These are phyloP conservation scores for Melanogaster broomeanus DNA, from an alignment of 768 basidiomycete species.

Conservation along the genomic window DNA sequence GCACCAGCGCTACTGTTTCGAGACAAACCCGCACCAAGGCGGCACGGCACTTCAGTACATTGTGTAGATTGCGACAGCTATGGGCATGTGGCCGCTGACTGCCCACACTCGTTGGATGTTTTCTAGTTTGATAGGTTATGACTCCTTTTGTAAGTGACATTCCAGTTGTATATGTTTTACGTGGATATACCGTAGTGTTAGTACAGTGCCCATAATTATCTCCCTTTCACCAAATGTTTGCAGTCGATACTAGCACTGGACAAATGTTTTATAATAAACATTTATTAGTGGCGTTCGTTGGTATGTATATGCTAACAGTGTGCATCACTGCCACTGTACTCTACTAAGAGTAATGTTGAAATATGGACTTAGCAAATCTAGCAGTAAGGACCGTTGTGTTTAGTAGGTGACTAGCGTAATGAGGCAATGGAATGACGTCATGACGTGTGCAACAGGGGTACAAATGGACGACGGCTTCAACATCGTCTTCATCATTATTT, in stretches of 20 bases:
- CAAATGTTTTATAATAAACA: no score
- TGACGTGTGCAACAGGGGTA: not conserved
- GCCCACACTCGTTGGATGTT: conserved; percentile 85
- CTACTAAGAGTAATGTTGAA: no score
- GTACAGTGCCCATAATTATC: no score
- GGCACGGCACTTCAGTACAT: conserved; percentile 35
- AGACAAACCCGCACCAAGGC: conserved; percentile 10
- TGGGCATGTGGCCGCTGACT: conserved; percentile 75
- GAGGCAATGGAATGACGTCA: conserved; percentile 10
- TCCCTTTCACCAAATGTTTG: no score
- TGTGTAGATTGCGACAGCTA: conserved; percentile 86
- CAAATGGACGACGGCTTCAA: not conserved
- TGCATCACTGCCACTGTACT: no score
- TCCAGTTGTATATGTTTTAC: conserved; percentile 4
- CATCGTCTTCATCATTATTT: not conserved
- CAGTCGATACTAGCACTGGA: no score
- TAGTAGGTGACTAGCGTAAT: no score
- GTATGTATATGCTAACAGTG: no score
- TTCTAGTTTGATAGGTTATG: conserved; percentile 49
- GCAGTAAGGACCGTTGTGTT: no score
- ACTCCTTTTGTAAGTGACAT: conserved; percentile 1
- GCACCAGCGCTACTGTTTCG: conserved; percentile 27
- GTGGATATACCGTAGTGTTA: conserved; percentile 11
- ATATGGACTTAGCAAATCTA: no score
- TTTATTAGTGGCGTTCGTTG: no score